Base-by-base conservation (phyloP, 495 filamentous ascomycete genomes). In the Haplographium delicatum region DNA sequence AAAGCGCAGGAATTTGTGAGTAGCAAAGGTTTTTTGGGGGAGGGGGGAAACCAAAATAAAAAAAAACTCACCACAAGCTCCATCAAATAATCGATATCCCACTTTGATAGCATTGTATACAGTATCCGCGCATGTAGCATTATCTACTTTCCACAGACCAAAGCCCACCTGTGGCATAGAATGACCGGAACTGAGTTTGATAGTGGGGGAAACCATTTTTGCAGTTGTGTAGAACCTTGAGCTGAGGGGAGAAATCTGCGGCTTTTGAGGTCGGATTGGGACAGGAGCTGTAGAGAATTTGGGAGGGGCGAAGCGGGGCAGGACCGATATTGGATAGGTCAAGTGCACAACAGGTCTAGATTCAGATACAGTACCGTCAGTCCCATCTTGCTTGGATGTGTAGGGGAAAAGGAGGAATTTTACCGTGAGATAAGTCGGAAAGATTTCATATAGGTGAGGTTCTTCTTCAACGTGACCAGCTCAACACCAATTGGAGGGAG, bases 101-200 rank as follows among this genome's bases (percentile, higher is more conserved):
- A 80, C 71, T 71, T 93, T 93, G 74, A 95, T 91, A 60, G 89
- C 89, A 50, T 90, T 80, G 73, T 94, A 93, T 57, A 95, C 82
- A 57, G 79, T 81, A 60, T 91, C 84, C 60, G 88, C 81, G 63
- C 79, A 83, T 43, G 81, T 84, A 28, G 80, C 78, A 53, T 85
- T 88, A 69, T 82, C 82, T 58, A 94, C 85, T 73, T 93, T 95
- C 89, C 89, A 95, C 40, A 94, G 76, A 51, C 82, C 83, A 61
- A 78, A 76, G 66, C 89, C 89, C 63, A 95, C 88, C 64, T 87
- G 76, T 62, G 89, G 89, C 89, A 95, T 95, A 55, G 88, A 76
- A 65, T 83, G 71, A 66, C 88, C 86, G 69, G 75, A 84, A 72
- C 74, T 89, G 49, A 94, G 80, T 73, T 88, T 91, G 70, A 91